Evolutionary conservation across 257 asterid genomes (phyloP), one percentile per base, ranked within the genome.

Genomic region (Solanum arcanum): DNA sequence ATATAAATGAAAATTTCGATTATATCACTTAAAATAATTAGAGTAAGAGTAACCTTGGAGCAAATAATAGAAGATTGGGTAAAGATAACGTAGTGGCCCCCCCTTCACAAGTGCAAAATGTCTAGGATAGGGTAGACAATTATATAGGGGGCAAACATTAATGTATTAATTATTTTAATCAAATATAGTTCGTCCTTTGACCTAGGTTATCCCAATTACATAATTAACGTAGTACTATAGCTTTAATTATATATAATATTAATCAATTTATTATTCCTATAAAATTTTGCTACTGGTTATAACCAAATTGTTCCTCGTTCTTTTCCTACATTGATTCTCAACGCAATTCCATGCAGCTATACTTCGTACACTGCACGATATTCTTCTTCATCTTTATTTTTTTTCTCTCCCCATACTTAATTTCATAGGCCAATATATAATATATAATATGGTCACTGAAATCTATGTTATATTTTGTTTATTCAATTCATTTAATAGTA

Each of bases 321-420:
- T 86, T 68, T 84, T 86, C 92, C 89, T 91, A 88, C 89, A 90
- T 91, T 90, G 93, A 91, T 91, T 86, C 89, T 86, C 74, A 87
- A 83, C 94, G 95, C 93, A 93, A 92, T 89, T 87, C 93, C 93
- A 92, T 90, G 96, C 92, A 87, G 70, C 87, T 76, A 56, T 56
- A 90, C 91, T 85, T 91, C 95, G 96, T 93, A 90, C 93, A 85
- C 90, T 91, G 86, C 91, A 93, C 96, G 95, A 90, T 93, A 91
- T 91, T 74, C 86, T 87, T 85, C 77, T 66, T 86, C 9, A 11
- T 42, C 9, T 41, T 84, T 88, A 5, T 35, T 81, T 88, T 84
- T 15, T 13, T 84, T 89, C 86, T 75, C 86, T 83, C 83, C 78
- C 60, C 70, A 60, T 64, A 74, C 84, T 76, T 44, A 86, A 87